Evolutionary conservation across 495 filamentous ascomycete species (phyloP).

Genomic region (Apodospora peruviana): DNA sequence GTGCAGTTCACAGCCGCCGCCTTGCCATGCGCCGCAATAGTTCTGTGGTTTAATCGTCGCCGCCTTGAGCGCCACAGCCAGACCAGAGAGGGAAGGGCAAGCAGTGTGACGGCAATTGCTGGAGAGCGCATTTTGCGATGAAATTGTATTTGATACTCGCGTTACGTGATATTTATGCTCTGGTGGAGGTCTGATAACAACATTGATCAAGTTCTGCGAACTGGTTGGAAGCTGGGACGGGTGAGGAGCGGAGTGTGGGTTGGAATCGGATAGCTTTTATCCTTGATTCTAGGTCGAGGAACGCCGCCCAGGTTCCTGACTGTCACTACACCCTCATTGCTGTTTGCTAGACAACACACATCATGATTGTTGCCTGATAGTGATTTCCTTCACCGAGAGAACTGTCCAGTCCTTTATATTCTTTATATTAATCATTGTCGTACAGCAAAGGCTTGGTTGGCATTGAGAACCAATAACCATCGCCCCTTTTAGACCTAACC

Average conservation of each 20-base stretch:
- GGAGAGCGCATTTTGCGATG: not conserved
- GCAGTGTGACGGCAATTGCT: not conserved
- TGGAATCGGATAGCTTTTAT: not conserved
- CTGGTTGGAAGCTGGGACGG: not conserved
- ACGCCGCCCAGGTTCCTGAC: not conserved
- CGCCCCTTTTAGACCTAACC: not conserved
- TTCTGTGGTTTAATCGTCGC: not conserved
- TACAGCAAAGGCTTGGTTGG: not conserved
- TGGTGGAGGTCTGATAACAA: not conserved
- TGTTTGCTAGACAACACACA: not conserved
- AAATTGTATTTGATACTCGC: too few relatives aligned
- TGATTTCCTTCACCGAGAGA: not conserved
- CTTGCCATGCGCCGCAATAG: not conserved
- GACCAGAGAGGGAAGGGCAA: not conserved
- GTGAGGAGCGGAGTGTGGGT: not conserved
- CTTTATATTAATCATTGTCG: not conserved
- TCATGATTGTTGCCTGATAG: not conserved
- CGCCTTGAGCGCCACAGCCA: not conserved
- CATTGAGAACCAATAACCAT: not conserved
- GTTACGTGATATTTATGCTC: too few relatives aligned
- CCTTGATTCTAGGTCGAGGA: not conserved
- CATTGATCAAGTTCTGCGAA: not conserved
- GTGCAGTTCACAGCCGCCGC: not conserved
- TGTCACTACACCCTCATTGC: not conserved
- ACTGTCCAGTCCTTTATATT: not conserved